A percentile compares a stretch with the other conserved stretches of the same genome.
These are phyloP conservation scores for Fusarium transvaalense DNA, from an alignment of 2,329 filamentous ascomycete species.

Conservation along the genomic window DNA sequence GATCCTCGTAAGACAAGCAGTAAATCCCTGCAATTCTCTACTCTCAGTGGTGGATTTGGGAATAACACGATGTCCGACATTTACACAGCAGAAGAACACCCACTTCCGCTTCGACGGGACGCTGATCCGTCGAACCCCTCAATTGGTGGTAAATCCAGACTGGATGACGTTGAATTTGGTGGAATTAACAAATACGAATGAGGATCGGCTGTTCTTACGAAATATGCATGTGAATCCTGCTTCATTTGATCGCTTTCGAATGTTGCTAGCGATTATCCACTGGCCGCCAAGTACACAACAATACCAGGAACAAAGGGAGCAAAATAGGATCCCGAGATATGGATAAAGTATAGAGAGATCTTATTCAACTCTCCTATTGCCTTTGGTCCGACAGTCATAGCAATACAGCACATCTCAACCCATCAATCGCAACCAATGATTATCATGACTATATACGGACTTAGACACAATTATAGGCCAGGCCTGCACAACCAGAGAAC, in stretches of 20 bases:
- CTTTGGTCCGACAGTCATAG: neutral
- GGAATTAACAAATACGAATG: neutral
- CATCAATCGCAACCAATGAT: neutral
- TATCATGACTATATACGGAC: slow-evolving; percentile 28
- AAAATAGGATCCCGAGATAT: neutral
- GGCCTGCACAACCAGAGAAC: neutral
- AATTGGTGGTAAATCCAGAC: slow-evolving; percentile 1
- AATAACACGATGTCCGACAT: slow-evolving; percentile 5
- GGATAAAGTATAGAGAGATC: neutral
- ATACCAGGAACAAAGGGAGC: neutral
- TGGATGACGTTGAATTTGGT: slow-evolving; percentile 5
- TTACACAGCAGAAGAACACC: slow-evolving; percentile 3
- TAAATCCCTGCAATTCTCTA: neutral
- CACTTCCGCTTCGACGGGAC: slow-evolving; percentile 39
- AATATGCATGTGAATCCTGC: neutral
- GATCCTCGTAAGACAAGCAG: slow-evolving; percentile 26
- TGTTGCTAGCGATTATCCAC: neutral
- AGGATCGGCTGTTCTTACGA: neutral
- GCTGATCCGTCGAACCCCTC: slow-evolving; percentile 33
- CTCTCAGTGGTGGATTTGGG: slow-evolving; percentile 20
- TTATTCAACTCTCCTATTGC: neutral
- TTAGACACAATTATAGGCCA: slow-evolving; percentile 6
- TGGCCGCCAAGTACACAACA: neutral
- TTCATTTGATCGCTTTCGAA: neutral
- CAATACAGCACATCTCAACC: neutral